Percentiles rank a stretch among this genome's conserved stretches.
These are phyloP conservation scores for Fusarium scirpi DNA, from an alignment of 2,329 filamentous ascomycete genomes.

Conservation along the genomic window DNA sequence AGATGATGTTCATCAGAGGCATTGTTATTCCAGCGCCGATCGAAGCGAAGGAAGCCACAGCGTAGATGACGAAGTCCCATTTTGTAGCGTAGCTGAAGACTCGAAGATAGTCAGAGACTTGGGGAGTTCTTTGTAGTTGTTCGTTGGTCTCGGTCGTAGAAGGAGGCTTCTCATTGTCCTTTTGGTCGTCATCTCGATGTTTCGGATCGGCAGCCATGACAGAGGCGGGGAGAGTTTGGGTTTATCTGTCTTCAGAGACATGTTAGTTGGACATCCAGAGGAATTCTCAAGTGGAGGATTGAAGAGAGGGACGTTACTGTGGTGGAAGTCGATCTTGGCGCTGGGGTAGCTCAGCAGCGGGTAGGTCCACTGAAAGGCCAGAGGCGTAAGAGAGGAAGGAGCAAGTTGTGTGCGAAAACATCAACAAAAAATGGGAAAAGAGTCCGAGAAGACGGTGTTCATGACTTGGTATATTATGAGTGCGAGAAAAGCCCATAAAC, in stretches of 20 bases:
- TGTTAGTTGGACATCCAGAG: neutral
- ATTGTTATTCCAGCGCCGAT: conserved; percentile 51
- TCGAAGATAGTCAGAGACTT: conserved; percentile 40
- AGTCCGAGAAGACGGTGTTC: rapidly evolving
- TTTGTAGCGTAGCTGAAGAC: conserved; percentile 49
- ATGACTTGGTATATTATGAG: neutral
- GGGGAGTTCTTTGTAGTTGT: conserved; percentile 29
- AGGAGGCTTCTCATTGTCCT: neutral
- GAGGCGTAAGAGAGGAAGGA: neutral
- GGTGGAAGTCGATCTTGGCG: neutral
- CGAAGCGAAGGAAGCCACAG: conserved; percentile 48
- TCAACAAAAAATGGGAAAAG: too few species aligned
- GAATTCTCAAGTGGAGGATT: too few species aligned
- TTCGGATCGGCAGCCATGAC: conserved; percentile 4
- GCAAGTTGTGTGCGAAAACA: neutral
- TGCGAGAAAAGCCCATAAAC: too few species aligned
- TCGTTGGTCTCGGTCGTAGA: neutral
- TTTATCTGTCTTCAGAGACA: neutral
- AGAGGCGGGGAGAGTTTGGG: rapidly evolving
- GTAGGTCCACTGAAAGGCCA: neutral
- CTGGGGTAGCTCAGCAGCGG: neutral
- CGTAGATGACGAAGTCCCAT: conserved; percentile 50
- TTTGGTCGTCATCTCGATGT: neutral
- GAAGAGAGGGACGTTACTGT: neutral
- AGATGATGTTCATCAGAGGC: conserved; percentile 55